These are phyloP conservation scores for Euphorbia peplus DNA, from an alignment of 345 rosid genomes.

Conservation along the genomic window DNA sequence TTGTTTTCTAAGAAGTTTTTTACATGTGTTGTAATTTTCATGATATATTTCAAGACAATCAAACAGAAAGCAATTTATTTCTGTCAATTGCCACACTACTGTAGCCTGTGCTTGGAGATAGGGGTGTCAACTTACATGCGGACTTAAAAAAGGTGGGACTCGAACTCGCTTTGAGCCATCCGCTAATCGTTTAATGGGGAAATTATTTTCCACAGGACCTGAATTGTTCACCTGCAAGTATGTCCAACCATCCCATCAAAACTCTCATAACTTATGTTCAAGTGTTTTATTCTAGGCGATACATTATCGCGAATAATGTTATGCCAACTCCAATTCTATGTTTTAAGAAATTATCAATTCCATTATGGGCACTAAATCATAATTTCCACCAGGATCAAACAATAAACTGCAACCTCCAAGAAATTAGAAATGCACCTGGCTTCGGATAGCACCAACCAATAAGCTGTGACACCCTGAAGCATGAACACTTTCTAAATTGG, in stretches of 20 bases:
- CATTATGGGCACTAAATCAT: neutral
- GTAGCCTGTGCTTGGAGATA: neutral
- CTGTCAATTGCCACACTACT: neutral
- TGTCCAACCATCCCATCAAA: neutral
- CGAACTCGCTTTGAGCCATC: conserved; percentile 88
- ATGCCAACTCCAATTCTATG: neutral
- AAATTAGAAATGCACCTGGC: conserved; percentile 57
- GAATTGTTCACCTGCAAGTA: conserved; percentile 47
- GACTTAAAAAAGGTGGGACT: conserved; percentile 49
- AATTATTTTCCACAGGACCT: conserved; percentile 45
- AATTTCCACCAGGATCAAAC: neutral
- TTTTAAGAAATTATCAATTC: neutral
- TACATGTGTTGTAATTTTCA: too few relatives aligned
- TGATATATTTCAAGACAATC: neutral
- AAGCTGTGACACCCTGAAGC: conserved; percentile 73
- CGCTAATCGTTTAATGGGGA: conserved; percentile 66
- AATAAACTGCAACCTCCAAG: conserved; percentile 2
- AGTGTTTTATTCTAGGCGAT: neutral
- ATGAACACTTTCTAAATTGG: conserved; percentile 68
- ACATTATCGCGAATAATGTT: neutral
- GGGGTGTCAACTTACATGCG: conserved; percentile 36
- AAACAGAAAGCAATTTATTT: too few relatives aligned
- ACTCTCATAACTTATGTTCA: neutral
- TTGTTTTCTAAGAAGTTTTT: too few relatives aligned
- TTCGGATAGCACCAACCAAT: conserved; percentile 54